Evolutionary conservation across 2,329 filamentous ascomycete genomes (phyloP).

Genomic region (Dactylella cylindrospora): DNA sequence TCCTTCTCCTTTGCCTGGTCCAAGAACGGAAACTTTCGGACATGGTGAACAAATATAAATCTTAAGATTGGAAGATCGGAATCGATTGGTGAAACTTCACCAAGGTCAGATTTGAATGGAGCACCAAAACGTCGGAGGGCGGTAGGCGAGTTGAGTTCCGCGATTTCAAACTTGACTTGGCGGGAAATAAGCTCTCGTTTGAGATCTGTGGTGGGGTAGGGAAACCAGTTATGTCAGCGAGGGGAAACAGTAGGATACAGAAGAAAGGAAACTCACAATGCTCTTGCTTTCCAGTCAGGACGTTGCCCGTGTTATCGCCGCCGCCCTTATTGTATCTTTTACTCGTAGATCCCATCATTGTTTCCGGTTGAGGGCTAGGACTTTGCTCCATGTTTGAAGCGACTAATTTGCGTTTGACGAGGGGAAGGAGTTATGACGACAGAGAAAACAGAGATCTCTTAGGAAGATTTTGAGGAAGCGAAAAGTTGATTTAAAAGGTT

Average conservation of each 20-base stretch:
- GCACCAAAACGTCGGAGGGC: constrained; percentile 93
- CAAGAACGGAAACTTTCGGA: constrained; percentile 95
- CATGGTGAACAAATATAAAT: constrained; percentile 97
- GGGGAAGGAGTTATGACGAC: background rate
- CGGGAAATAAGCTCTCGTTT: constrained; percentile 91
- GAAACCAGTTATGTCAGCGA: constrained; percentile 45
- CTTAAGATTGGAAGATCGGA: constrained; percentile 90
- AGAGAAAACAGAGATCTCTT: background rate
- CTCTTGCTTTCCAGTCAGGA: constrained; percentile 93
- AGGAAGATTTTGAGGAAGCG: background rate
- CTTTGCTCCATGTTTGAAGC: constrained; percentile 14
- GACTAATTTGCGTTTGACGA: constrained; percentile 1
- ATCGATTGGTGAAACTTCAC: constrained; percentile 88
- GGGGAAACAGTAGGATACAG: background rate
- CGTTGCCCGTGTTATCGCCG: constrained; percentile 53
- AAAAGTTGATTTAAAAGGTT: background rate
- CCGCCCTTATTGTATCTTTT: constrained; percentile 39
- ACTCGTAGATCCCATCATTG: constrained; percentile 15
- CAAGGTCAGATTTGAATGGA: constrained; percentile 87
- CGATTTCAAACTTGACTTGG: constrained; percentile 87
- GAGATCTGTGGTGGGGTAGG: constrained; percentile 64
- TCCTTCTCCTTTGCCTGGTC: constrained; percentile 97
- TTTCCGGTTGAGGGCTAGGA: background rate
- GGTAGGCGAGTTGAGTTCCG: constrained; percentile 89
- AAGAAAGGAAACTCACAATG: constrained; percentile 68